Percentiles rank a stretch among this genome's conserved stretches.
These are phyloP conservation scores for Microbotryum intermedium DNA, from an alignment of 1,284 basidiomycete genomes.

Conservation along the genomic window DNA sequence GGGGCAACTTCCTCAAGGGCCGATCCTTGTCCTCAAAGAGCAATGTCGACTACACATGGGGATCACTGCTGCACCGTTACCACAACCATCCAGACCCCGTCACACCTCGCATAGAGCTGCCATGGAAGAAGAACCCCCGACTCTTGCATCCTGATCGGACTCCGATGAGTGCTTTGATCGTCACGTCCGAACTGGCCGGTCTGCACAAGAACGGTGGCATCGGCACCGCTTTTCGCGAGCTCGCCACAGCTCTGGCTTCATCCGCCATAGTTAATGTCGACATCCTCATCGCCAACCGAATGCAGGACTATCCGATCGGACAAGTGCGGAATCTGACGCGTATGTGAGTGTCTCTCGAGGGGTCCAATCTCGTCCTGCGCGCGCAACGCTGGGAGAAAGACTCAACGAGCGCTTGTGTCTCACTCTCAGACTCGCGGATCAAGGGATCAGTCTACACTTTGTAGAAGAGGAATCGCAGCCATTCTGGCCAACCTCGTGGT, in stretches of 20 bases:
- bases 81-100: slow-evolving; percentile 22
- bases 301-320: slow-evolving; percentile 4
- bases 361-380: no score
- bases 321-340: not conserved
- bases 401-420: not conserved
- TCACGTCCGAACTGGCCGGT: slow-evolving; percentile 24
- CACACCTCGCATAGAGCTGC: not conserved
- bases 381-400: no score
- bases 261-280: no score
- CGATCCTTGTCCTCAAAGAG: not conserved
- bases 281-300: slow-evolving; percentile 24
- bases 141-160: not conserved
- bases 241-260: slow-evolving; percentile 15
- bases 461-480: slow-evolving; percentile 14
- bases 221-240: slow-evolving; percentile 24
- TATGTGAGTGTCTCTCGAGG: not conserved
- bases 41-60: slow-evolving; percentile 25
- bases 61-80: slow-evolving; percentile 23
- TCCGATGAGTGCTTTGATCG: slow-evolving; percentile 15
- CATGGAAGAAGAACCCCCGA: not conserved
- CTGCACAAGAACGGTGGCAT: slow-evolving; percentile 30
- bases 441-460: slow-evolving; percentile 12
- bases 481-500: slow-evolving; percentile 24
- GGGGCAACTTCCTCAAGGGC: no score
- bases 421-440: slow-evolving; percentile 3